These are phyloP conservation scores for Scalesia atractyloides DNA, from an alignment of 129 eudicot species.

Conservation along the genomic window DNA sequence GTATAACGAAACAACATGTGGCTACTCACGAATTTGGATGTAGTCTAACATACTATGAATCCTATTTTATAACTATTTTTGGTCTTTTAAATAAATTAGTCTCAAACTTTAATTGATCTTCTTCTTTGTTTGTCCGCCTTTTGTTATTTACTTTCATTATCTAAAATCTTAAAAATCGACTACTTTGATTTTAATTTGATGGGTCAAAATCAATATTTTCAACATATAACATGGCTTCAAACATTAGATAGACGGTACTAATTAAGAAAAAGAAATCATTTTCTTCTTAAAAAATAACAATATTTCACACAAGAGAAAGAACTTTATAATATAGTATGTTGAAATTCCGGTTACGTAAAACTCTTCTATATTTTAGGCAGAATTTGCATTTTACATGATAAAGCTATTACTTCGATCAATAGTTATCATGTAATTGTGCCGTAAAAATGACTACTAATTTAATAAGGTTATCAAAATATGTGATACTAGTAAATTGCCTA, in stretches of 20 bases:
- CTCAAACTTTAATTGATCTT: conserved; percentile 5
- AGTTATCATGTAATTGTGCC: no score
- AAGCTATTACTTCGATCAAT: no score
- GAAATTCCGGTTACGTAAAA: neutral
- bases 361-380: neutral
- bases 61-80: conserved; percentile 17
- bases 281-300: neutral
- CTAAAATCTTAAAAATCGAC: conserved; percentile 1
- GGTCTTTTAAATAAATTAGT: conserved; percentile 15
- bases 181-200: neutral
- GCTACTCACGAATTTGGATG: conserved; percentile 19
- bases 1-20: conserved; percentile 22
- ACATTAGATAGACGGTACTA: neutral
- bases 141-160: conserved; percentile 14
- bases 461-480: no score
- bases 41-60: conserved; percentile 31
- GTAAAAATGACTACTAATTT: no score
- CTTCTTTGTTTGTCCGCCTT: conserved; percentile 7
- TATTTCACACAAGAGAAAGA: no score
- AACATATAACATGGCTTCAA: neutral
- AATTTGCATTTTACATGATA: neutral
- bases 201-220: conserved; percentile 7
- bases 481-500: no score
- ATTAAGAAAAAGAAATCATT: neutral
- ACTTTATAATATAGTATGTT: no score